These are phyloP conservation scores for Aphanomyces astaci DNA, from an alignment of 352 stramenopile species.

Conservation along the genomic window DNA sequence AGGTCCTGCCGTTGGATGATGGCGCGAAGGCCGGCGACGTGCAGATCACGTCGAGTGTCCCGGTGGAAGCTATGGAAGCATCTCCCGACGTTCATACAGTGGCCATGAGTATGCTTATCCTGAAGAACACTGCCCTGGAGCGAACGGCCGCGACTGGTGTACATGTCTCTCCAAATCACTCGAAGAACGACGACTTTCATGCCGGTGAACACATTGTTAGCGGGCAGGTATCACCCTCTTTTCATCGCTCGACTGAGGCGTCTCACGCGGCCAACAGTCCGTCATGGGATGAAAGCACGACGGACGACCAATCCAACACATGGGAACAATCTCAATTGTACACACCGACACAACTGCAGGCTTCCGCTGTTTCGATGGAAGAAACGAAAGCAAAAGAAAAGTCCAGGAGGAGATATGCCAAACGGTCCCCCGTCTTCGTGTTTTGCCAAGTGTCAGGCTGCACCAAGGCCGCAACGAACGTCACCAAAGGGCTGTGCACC, in stretches of 20 bases:
- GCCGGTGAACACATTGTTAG: neutral
- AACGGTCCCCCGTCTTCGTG: neutral
- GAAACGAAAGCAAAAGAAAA: neutral
- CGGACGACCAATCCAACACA: neutral
- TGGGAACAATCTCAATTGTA: neutral
- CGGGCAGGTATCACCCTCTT: neutral
- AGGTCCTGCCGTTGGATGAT: neutral
- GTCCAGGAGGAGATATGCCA: neutral
- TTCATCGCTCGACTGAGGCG: neutral
- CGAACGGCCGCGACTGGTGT: neutral
- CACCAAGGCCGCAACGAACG: neutral
- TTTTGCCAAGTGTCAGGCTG: constrained; percentile 1
- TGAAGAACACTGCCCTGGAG: neutral
- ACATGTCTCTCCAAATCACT: neutral
- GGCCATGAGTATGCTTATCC: constrained; percentile 5
- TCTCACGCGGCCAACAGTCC: neutral
- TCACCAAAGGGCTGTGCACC: neutral
- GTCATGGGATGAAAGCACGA: neutral
- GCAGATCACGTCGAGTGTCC: neutral
- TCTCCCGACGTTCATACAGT: neutral
- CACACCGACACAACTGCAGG: neutral
- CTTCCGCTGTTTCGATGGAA: neutral
- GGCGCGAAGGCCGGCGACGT: neutral
- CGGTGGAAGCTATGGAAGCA: neutral
- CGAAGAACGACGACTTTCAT: neutral